phyloP scores from a whole-genome alignment of 768 basidiomycete genomes.

The Gyrodon lividus region DNA sequence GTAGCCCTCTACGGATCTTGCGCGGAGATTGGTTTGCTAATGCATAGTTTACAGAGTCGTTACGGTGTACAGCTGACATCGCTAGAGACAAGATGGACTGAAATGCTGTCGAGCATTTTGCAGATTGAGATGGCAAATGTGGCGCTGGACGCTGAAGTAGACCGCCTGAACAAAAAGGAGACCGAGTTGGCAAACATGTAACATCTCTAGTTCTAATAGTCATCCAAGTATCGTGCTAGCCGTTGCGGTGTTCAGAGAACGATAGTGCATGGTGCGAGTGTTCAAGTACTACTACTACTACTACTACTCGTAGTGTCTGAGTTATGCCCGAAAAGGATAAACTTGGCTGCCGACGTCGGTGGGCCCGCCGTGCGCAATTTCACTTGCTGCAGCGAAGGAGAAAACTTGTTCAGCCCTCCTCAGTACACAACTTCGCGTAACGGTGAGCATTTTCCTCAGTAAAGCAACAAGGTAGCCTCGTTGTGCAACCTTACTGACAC shows the following conservation, averaged over 20 bases:
- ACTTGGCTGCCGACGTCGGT: constrained; percentile 7
- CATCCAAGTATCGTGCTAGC: neutral
- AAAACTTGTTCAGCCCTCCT: constrained; percentile 4
- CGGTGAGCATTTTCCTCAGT: constrained; percentile 7
- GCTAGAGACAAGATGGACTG: constrained; percentile 89
- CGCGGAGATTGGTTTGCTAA: neutral
- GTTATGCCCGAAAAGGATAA: constrained; percentile 27
- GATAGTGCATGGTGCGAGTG: neutral
- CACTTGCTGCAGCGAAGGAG: constrained; percentile 12
- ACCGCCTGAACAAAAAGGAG: constrained; percentile 54
- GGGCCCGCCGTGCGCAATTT: constrained; percentile 13
- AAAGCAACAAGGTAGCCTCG: neutral
- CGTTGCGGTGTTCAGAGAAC: neutral
- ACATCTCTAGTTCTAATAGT: neutral
- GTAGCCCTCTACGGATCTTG: constrained; percentile 34
- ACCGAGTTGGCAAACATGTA: constrained; percentile 52
- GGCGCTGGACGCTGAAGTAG: constrained; percentile 81
- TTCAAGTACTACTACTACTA: too few relatives aligned
- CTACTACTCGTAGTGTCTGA: neutral
- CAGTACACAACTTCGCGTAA: neutral
- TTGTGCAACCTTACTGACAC: constrained; percentile 4
- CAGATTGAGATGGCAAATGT: constrained; percentile 96
- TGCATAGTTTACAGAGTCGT: constrained; percentile 51
- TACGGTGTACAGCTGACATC: constrained; percentile 76
- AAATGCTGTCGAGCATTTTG: constrained; percentile 83